A percentile compares a stretch with the other conserved stretches of the same genome.
These are phyloP conservation scores for Phytophthora hybrid DNA, from an alignment of 352 stramenopile genomes.

Conservation along the genomic window DNA sequence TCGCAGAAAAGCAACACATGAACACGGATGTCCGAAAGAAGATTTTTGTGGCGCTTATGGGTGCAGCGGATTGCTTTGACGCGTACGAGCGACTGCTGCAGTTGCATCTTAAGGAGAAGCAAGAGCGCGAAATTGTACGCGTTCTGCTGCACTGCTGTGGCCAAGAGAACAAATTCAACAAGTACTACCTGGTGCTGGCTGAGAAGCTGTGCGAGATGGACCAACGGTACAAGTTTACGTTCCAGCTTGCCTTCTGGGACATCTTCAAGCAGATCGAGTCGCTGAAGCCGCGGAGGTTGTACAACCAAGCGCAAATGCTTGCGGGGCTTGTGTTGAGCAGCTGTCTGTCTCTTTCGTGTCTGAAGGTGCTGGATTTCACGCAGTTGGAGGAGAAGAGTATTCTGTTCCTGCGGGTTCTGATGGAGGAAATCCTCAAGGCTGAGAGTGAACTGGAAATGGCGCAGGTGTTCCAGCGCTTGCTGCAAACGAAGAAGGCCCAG, in stretches of 20 bases:
- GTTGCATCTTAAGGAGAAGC: slow-evolving; percentile 91
- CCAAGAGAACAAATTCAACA: slow-evolving; percentile 93
- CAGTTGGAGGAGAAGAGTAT: slow-evolving; percentile 85
- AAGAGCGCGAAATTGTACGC: slow-evolving; percentile 94
- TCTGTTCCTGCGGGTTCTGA: slow-evolving; percentile 90
- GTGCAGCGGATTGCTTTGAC: slow-evolving; percentile 94
- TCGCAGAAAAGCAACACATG: slow-evolving; percentile 97
- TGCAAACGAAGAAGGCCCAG: slow-evolving; percentile 84
- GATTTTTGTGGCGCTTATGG: slow-evolving; percentile 98
- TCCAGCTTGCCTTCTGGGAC: slow-evolving; percentile 98
- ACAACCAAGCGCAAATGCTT: slow-evolving; percentile 91
- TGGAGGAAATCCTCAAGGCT: slow-evolving; percentile 77
- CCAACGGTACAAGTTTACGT: slow-evolving; percentile 95
- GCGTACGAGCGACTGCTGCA: slow-evolving; percentile 95
- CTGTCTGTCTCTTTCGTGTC: slow-evolving; percentile 79
- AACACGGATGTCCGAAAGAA: slow-evolving; percentile 96
- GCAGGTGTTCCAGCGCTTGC: slow-evolving; percentile 75
- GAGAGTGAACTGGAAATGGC: slow-evolving; percentile 73
- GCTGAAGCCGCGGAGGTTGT: slow-evolving; percentile 87
- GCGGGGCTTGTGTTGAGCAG: slow-evolving; percentile 74
- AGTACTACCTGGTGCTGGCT: slow-evolving; percentile 95
- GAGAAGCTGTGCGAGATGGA: slow-evolving; percentile 95
- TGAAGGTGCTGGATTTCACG: slow-evolving; percentile 95
- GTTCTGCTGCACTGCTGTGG: slow-evolving; percentile 95
- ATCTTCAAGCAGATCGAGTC: slow-evolving; percentile 93